These are phyloP conservation scores for Xylariaceae sp. DNA, from an alignment of 2,329 filamentous ascomycete genomes.

Conservation along the genomic window DNA sequence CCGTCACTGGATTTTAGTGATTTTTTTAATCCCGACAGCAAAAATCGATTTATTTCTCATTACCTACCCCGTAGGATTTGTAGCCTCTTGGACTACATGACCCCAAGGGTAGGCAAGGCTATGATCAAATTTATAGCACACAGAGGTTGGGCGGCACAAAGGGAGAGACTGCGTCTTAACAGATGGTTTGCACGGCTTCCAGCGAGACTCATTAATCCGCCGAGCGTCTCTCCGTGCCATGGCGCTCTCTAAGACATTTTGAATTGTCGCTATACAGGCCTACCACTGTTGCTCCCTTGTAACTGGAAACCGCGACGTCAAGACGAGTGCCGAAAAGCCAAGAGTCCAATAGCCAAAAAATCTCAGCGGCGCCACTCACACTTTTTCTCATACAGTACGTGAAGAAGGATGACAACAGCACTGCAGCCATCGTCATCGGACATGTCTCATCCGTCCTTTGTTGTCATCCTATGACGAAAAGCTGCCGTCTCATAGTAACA, in stretches of 20 bases:
- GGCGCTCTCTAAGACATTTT: too few species aligned
- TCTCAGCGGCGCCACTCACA: neutral
- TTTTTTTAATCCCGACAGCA: too few species aligned
- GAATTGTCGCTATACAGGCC: constrained; percentile 18
- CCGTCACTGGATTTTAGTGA: too few species aligned
- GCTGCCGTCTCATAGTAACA: constrained; percentile 11
- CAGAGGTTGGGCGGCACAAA: constrained; percentile 1
- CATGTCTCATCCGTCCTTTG: neutral
- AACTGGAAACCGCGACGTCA: neutral
- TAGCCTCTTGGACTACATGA: neutral
- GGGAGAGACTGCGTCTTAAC: constrained; percentile 18
- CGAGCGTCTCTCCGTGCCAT: constrained; percentile 30
- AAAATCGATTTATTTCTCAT: too few species aligned
- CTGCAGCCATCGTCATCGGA: neutral
- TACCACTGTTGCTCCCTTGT: constrained; percentile 20
- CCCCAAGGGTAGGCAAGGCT: neutral
- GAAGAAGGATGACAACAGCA: neutral
- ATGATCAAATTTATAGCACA: neutral
- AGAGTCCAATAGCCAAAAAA: neutral
- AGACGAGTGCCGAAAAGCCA: neutral
- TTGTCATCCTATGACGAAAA: constrained; percentile 16
- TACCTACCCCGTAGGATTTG: too few species aligned
- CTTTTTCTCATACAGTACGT: neutral
- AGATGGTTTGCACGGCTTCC: constrained; percentile 22
- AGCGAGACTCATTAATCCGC: constrained; percentile 24